Conservation (phyloP, 2,329 filamentous ascomycete genomes). For the Helicocarpus griseus region DNA sequence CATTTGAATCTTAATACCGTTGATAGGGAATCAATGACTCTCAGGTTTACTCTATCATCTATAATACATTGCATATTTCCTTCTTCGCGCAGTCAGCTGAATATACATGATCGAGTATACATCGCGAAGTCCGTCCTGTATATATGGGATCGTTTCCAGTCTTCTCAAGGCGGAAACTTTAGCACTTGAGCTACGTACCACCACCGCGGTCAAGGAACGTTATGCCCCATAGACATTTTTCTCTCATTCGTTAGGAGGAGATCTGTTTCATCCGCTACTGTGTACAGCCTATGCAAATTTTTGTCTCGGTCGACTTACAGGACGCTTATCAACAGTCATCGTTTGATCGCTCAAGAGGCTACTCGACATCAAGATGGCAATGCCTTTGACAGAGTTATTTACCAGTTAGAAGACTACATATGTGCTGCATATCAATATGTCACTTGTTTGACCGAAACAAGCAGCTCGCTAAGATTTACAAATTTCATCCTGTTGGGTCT, state of each 20-base stretch:
- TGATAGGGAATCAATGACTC: too few species aligned
- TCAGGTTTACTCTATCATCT: too few species aligned
- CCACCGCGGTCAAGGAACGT: too few species aligned
- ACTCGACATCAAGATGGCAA: neutral
- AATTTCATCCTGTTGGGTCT: too few species aligned
- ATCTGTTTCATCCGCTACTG: neutral
- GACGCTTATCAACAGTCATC: neutral
- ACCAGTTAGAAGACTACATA: too few species aligned
- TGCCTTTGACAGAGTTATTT: neutral
- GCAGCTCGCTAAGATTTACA: too few species aligned
- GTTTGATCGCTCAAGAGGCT: neutral
- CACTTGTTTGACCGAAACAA: too few species aligned
- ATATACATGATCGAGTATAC: neutral
- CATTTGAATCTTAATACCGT: too few species aligned
- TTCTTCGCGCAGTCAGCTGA: too few species aligned
- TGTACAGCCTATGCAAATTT: neutral
- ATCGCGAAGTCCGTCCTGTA: neutral
- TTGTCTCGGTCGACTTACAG: neutral
- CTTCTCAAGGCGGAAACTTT: neutral
- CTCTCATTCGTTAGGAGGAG: neutral
- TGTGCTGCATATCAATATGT: neutral
- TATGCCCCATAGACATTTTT: neutral
- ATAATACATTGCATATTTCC: too few species aligned
- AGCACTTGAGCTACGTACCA: neutral
- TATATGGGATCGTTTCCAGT: too few species aligned